These are phyloP conservation scores for Lantana camara DNA, from an alignment of 257 asterid genomes.

Conservation along the genomic window DNA sequence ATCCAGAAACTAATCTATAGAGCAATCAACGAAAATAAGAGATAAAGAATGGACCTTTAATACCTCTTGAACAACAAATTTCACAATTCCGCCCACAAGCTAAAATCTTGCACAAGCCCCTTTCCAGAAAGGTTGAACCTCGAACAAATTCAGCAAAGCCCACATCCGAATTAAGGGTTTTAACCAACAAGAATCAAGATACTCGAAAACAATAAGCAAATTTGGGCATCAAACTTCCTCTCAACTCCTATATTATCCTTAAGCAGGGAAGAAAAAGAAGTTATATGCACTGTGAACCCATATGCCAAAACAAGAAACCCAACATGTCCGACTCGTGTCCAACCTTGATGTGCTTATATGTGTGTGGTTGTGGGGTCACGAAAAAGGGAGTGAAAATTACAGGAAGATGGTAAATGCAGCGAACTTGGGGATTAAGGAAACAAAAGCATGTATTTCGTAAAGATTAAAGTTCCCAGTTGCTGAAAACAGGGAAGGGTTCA, in stretches of 20 bases:
- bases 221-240: not conserved
- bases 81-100: conserved; percentile 11
- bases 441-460: not conserved
- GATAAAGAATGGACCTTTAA: not conserved
- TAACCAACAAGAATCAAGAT: not conserved
- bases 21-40: not conserved
- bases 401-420: conserved; percentile 22
- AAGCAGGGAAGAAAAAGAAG: not conserved
- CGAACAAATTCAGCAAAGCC: conserved; percentile 23
- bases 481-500: conserved; percentile 20
- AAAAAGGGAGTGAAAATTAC: not conserved
- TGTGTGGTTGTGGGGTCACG: not conserved
- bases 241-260: not conserved
- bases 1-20: conserved; percentile 6
- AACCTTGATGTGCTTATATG: too few relatives aligned
- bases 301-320: not conserved
- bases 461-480: not conserved
- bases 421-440: not conserved
- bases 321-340: not conserved
- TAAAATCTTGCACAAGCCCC: conserved; percentile 7
- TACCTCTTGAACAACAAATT: not conserved
- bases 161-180: conserved; percentile 15
- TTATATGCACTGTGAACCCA: too few relatives aligned
- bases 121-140: conserved; percentile 1
- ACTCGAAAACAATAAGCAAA: conserved; percentile 20